Percentiles rank a stretch among this genome's conserved stretches.
Evolutionary conservation across 148 eudicot species (phyloP).

Genomic region (Vaccinium darrowii): DNA sequence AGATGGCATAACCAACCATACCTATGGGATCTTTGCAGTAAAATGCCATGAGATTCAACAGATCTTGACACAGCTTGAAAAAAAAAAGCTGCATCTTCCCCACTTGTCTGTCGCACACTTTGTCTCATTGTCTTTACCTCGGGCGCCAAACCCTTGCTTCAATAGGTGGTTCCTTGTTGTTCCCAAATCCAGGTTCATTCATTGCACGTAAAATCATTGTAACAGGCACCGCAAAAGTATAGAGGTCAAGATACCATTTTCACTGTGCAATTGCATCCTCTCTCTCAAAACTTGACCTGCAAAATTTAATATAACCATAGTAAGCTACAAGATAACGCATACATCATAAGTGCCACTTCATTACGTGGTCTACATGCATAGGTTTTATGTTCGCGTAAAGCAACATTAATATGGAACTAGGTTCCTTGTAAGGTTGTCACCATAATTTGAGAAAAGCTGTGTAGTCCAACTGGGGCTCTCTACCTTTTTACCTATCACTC

Average conservation of each 20-base stretch:
- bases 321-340: background rate
- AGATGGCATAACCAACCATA: background rate
- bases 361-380: background rate
- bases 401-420: background rate
- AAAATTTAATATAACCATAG: background rate
- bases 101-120: background rate
- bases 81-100: background rate
- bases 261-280: background rate
- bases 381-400: background rate
- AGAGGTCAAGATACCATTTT: background rate
- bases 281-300: conserved; percentile 1
- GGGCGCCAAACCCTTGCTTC: background rate
- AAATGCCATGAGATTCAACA: background rate
- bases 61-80: conserved; percentile 3
- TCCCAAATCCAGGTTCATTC: background rate
- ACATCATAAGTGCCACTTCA: background rate
- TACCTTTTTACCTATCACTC: background rate
- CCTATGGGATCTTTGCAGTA: background rate
- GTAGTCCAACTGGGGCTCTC: background rate
- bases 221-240: background rate
- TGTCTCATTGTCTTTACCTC: background rate
- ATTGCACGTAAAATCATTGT: background rate
- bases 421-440: background rate
- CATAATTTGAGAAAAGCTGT: background rate
- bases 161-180: background rate